A percentile compares a stretch with the other conserved stretches of the same genome.
These are phyloP conservation scores for Cercophora newfieldiana DNA, from an alignment of 495 filamentous ascomycete species.

Conservation along the genomic window DNA sequence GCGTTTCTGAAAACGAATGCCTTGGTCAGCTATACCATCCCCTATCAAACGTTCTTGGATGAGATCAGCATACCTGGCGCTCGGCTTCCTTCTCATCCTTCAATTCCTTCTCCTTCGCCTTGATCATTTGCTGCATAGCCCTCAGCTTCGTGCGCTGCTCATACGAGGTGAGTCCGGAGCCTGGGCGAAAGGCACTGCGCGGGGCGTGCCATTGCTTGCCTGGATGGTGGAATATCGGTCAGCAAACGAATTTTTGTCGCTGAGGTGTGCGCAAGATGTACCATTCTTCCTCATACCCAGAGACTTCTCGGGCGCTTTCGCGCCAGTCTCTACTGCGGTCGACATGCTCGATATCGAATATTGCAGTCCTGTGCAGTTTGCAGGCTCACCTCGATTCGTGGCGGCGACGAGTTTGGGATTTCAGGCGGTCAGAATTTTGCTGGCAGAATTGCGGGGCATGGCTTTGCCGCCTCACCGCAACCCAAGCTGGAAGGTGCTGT, in stretches of 20 bases:
- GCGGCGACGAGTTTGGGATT: not conserved
- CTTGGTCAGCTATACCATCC: conserved; percentile 18
- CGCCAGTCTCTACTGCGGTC: conserved; percentile 9
- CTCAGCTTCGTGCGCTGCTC: conserved; percentile 68
- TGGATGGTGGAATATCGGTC: conserved; percentile 35
- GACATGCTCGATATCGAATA: conserved; percentile 24
- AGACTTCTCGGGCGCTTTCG: conserved; percentile 26
- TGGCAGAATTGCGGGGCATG: conserved; percentile 18
- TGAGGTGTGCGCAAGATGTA: conserved; percentile 28
- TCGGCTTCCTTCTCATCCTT: conserved; percentile 92
- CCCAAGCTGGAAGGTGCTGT: not conserved
- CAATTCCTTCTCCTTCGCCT: conserved; percentile 90
- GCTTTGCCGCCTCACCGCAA: not conserved
- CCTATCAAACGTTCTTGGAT: not conserved
- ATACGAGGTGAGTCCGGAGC: conserved; percentile 71
- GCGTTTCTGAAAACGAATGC: conserved; percentile 55
- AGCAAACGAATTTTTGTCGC: not conserved
- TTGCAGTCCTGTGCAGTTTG: not conserved
- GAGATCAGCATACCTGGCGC: conserved; percentile 62
- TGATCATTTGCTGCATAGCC: conserved; percentile 66
- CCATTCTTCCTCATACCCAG: conserved; percentile 68
- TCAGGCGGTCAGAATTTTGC: conserved; percentile 20
- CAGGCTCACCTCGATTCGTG: not conserved
- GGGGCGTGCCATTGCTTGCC: conserved; percentile 91
- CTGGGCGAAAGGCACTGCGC: conserved; percentile 85